Percentiles rank a stretch among this genome's conserved stretches.
phyloP scores from a whole-genome alignment of 192 early-diverging fungal genomes.

The Entophlyctis luteolus region DNA sequence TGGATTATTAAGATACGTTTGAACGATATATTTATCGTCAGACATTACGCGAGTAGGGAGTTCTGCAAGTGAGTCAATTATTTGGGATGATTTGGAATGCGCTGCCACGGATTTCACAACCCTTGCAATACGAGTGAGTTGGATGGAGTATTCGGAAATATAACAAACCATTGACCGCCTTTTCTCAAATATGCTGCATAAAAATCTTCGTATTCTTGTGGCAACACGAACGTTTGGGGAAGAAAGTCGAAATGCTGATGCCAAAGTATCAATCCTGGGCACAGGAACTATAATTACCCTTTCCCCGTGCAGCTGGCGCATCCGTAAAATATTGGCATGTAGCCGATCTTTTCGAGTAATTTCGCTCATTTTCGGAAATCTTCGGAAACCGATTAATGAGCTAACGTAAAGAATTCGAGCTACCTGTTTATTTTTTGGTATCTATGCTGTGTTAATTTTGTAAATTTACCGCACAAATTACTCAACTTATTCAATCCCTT shows the following conservation, averaged over 20 bases:
- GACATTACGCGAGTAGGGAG: conserved; percentile 14
- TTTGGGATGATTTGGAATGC: not conserved
- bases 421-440: conserved; percentile 22
- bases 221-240: conserved; percentile 21
- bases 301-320: conserved; percentile 22
- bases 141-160: not conserved
- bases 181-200: conserved; percentile 15
- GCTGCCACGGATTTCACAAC: conserved; percentile 15
- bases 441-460: not conserved
- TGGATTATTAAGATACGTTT: conserved; percentile 35
- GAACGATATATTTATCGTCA: conserved; percentile 20
- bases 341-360: conserved; percentile 24
- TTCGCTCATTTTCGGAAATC: conserved; percentile 24
- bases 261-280: not conserved
- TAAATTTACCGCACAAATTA: not conserved
- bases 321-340: conserved; percentile 18
- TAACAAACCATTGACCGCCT: conserved; percentile 15
- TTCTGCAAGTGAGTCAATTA: conserved; percentile 29
- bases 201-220: conserved; percentile 28
- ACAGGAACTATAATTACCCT: conserved; percentile 16
- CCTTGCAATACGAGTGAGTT: not conserved
- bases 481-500: not conserved
- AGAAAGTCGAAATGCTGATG: conserved; percentile 27
- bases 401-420: no score
- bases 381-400: not conserved